Percentiles rank a stretch among this genome's conserved stretches.
Conservation (phyloP, 768 basidiomycete species). For the Lactifluus pinguis region DNA sequence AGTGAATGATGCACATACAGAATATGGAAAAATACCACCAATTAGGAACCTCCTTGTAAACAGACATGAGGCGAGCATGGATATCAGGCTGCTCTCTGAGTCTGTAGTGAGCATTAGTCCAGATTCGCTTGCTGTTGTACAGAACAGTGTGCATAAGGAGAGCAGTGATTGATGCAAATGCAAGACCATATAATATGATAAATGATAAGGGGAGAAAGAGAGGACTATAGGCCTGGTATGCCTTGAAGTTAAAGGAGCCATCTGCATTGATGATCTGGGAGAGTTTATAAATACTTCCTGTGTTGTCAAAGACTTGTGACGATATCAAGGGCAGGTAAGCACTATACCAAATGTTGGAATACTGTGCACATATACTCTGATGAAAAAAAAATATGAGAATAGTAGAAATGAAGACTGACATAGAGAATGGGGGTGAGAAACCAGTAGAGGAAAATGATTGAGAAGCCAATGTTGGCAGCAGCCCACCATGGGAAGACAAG, state of each 20-base stretch:
- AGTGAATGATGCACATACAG: too few relatives aligned
- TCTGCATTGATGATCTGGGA: conserved; percentile 44
- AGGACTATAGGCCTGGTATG: conserved; percentile 50
- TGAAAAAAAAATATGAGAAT: neutral
- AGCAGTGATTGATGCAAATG: conserved; percentile 68
- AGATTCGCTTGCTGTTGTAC: conserved; percentile 73
- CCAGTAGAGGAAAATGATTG: too few relatives aligned
- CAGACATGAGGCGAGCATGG: conserved; percentile 73
- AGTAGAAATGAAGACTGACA: too few relatives aligned
- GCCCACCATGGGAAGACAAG: too few relatives aligned
- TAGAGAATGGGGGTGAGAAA: too few relatives aligned
- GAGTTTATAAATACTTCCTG: conserved; percentile 37
- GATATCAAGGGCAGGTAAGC: conserved; percentile 43
- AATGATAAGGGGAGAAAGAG: conserved; percentile 50
- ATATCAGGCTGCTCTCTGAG: conserved; percentile 77
- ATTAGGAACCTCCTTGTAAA: conserved; percentile 60
- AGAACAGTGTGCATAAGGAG: conserved; percentile 63
- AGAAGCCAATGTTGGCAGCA: too few relatives aligned
- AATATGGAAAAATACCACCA: too few relatives aligned
- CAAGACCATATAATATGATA: too few relatives aligned
- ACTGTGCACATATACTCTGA: neutral
- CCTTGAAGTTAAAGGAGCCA: conserved; percentile 44
- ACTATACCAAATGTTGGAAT: conserved; percentile 10
- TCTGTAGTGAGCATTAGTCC: conserved; percentile 57
- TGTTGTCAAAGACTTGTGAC: conserved; percentile 56